Conservation (phyloP, 2,329 filamentous ascomycete species). For the Lasiodiplodia citricola region DNA sequence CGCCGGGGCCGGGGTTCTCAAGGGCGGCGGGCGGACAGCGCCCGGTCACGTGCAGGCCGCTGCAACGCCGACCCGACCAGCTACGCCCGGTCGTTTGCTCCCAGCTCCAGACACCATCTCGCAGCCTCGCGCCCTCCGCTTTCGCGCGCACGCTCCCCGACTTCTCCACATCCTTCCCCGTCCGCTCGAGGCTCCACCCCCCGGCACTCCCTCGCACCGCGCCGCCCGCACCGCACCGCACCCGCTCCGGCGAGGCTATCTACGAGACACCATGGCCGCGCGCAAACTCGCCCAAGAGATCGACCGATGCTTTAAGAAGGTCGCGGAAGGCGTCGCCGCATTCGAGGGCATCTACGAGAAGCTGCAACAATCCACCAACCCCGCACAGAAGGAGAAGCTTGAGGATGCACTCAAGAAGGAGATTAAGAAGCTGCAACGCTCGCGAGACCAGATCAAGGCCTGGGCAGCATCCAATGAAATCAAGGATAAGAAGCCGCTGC, state of each 20-base stretch:
- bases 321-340: slow-evolving; percentile 86
- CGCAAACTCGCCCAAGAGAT: slow-evolving; percentile 98
- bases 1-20: background rate
- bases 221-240: slow-evolving; percentile 16
- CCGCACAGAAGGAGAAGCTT: slow-evolving; percentile 95
- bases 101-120: slow-evolving; percentile 19
- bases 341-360: slow-evolving; percentile 98
- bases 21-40: background rate
- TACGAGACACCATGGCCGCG: slow-evolving; percentile 74
- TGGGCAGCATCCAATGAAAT: slow-evolving; percentile 99
- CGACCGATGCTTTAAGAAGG: slow-evolving; percentile 99
- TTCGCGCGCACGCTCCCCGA: background rate
- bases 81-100: slow-evolving; percentile 20
- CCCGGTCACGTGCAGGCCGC: slow-evolving; percentile 14
- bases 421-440: slow-evolving; percentile 98
- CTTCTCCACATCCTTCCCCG: background rate
- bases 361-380: slow-evolving; percentile 89
- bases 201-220: slow-evolving; percentile 1
- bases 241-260: slow-evolving; percentile 40
- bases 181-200: background rate
- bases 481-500: slow-evolving; percentile 96
- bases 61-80: slow-evolving; percentile 24
- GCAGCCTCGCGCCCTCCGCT: slow-evolving; percentile 18
- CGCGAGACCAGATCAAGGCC: slow-evolving; percentile 99
- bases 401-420: slow-evolving; percentile 98